phyloP scores from a whole-genome alignment of 306 rosid genomes.

The Senna siamea region DNA sequence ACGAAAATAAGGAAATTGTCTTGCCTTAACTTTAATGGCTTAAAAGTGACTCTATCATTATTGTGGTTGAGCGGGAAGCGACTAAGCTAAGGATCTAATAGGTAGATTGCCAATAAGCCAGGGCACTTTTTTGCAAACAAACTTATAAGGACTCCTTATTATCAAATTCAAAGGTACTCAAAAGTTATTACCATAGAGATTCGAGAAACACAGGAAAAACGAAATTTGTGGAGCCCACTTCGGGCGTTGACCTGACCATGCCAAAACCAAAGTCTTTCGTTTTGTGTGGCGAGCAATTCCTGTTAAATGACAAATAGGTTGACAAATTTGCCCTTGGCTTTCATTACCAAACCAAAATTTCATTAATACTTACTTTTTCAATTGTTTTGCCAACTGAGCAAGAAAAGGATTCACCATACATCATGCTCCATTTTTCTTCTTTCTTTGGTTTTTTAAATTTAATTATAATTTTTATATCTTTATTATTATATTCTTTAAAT shows the following conservation, averaged over 20 bases:
- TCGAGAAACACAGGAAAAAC: neutral
- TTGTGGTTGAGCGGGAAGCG: neutral
- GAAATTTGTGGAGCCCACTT: neutral
- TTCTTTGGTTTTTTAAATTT: no score
- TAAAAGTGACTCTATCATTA: neutral
- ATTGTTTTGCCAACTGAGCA: no score
- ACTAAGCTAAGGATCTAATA: neutral
- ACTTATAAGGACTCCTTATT: slow-evolving; percentile 15
- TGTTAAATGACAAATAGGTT: neutral
- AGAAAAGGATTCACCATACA: no score
- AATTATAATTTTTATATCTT: no score
- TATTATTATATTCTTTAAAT: no score
- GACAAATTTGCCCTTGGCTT: neutral
- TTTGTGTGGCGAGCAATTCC: neutral
- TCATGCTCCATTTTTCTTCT: no score
- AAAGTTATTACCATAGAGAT: neutral
- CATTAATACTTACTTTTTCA: no score
- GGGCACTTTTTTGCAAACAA: neutral
- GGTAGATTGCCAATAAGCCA: neutral
- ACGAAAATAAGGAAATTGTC: no score
- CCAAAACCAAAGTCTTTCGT: neutral
- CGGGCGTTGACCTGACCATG: neutral
- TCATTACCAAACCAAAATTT: neutral
- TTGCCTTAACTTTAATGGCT: neutral
- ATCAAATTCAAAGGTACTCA: neutral